Percentiles rank a stretch among this genome's conserved stretches.
Conservation (phyloP, 192 early-diverging fungal species). For the Linderina pennispora region DNA sequence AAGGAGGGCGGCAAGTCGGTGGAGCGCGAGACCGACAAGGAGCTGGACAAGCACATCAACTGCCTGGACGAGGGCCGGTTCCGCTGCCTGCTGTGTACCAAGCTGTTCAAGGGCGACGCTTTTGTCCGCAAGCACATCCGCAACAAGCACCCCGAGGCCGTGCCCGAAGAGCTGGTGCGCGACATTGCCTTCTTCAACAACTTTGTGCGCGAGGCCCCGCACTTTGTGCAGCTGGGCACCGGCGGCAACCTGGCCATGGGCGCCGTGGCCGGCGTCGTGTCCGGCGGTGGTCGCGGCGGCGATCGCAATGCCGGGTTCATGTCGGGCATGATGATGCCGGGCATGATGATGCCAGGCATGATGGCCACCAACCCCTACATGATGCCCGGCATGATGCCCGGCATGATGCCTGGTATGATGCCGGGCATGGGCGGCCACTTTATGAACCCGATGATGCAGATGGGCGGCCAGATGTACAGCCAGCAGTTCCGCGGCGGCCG, state of each 20-base stretch:
- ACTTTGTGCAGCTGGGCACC: constrained; percentile 52
- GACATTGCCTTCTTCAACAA: constrained; percentile 82
- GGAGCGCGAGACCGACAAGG: constrained; percentile 42
- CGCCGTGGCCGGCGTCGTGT: constrained; percentile 1
- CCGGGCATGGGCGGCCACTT: constrained; percentile 3
- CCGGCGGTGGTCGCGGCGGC: constrained; percentile 8
- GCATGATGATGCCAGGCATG: constrained; percentile 47
- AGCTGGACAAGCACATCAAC: constrained; percentile 39
- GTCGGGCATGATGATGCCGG: constrained; percentile 43
- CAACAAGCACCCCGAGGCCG: constrained; percentile 75
- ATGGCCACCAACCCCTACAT: constrained; percentile 34
- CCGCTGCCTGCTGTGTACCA: constrained; percentile 83
- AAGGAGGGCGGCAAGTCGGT: constrained; percentile 48
- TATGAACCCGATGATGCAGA: constrained; percentile 39
- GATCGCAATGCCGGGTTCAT: constrained; percentile 25
- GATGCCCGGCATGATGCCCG: constrained; percentile 29
- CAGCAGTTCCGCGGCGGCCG: constrained; percentile 23
- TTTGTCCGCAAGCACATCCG: constrained; percentile 94
- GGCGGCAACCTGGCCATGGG: constrained; percentile 20
- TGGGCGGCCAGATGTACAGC: constrained; percentile 22
- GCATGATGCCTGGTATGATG: constrained; percentile 19
- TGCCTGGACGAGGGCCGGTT: constrained; percentile 70
- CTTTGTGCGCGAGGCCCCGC: constrained; percentile 82
- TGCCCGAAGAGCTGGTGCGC: constrained; percentile 50
- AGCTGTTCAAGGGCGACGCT: constrained; percentile 90